phyloP scores from a whole-genome alignment of 2,329 filamentous ascomycete genomes.

The Madurella fahalii region DNA sequence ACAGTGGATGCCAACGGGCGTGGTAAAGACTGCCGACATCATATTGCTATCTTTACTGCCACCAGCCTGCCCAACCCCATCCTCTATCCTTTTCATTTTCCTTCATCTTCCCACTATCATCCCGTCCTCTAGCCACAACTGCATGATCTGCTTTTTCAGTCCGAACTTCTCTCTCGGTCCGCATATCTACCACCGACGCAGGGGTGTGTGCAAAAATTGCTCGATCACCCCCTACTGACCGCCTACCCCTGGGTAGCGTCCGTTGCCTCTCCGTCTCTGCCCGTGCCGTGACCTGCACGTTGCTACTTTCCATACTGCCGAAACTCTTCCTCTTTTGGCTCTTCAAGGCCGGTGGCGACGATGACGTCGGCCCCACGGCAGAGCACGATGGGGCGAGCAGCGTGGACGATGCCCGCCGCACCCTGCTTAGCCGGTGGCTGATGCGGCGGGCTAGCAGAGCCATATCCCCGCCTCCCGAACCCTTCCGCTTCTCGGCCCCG shows the following conservation, averaged over 20 bases:
- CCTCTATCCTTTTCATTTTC: slow-evolving; percentile 16
- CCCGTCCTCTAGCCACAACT: neutral
- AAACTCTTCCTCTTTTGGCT: neutral
- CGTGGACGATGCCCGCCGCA: neutral
- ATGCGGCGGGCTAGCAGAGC: neutral
- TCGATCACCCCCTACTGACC: neutral
- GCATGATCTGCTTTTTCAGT: neutral
- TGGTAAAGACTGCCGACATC: neutral
- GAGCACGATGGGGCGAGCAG: neutral
- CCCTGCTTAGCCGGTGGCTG: neutral
- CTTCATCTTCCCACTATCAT: slow-evolving; percentile 4
- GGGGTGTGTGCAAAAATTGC: neutral
- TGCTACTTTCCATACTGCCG: neutral
- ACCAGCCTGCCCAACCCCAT: slow-evolving; percentile 21
- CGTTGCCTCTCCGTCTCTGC: neutral
- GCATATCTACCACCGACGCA: neutral
- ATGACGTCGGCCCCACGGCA: neutral
- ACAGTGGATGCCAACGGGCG: no score
- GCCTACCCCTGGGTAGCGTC: neutral
- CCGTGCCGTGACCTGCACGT: no score
- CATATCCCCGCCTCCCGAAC: neutral
- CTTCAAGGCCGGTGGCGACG: neutral
- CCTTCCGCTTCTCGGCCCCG: neutral
- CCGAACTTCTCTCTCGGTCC: neutral
- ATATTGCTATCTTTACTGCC: slow-evolving; percentile 7